Evolutionary conservation across 2,329 filamentous ascomycete genomes (phyloP), one percentile per base, ranked within the genome.

Genomic region (Exophiala bonariae): DNA sequence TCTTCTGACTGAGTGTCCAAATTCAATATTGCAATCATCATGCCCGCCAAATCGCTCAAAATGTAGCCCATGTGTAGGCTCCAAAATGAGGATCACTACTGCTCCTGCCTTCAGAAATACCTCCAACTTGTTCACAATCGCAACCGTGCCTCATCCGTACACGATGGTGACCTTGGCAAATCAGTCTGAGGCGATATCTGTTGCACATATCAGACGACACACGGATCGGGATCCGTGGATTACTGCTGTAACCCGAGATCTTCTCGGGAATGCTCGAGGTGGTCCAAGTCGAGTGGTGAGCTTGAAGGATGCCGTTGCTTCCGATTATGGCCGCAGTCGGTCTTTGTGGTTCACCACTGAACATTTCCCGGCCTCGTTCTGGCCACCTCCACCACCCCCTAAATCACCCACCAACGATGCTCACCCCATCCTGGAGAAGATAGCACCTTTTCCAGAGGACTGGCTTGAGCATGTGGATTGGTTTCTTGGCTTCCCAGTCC

Each of bases 71-170:
- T 97, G 92, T 67, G 78, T 82, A 14, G 74, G 81, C 18, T 77
- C 79, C 7, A 77, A 79, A 23, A 77, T 89, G 68, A 80, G 79
- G 41, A 78, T 95, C 56, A 74, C 76, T n/a, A 85, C 83, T 1
- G 80, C 83, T 2, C 69, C 79, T 3, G 71, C 77, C 14, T 93
- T 89, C 66, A 78, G 78, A 45, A 96, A 96, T 66, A 78, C 77
- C 3, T 83, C 84, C 11, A 76, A 75, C 1, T 64, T 86, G 13
- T 97, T 90, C 71, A 89, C 86, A 2, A 87, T 99, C 54, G 90
- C 86, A 49, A 87, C 84, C 1, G 85, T 97, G 10, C 92, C 92
- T 0, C 93, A 99, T 64, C 93, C 93, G 0, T 95, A 90, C 73
- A 96, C 91, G 1, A 76, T 89, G 33, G 79, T 83, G 44, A 80